phyloP scores from a whole-genome alignment of 2,329 filamentous ascomycete genomes.

The Monilinia polystroma region DNA sequence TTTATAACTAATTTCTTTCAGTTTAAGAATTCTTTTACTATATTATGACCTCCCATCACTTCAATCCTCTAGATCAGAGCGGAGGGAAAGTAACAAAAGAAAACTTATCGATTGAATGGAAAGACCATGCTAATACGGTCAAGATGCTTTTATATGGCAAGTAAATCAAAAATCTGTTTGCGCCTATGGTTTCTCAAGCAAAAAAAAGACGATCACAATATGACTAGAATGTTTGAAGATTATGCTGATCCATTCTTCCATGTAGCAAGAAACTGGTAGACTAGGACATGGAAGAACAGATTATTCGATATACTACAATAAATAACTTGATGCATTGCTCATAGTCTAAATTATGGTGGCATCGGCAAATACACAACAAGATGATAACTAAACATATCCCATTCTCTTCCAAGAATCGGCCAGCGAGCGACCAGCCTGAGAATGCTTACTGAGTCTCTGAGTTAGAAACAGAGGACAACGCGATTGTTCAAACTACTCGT shows the following conservation, averaged over 20 bases:
- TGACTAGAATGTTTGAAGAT: not conserved
- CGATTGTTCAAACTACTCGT: not conserved
- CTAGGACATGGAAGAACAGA: not conserved
- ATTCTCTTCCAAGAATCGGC: too few species aligned
- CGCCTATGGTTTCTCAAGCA: not conserved
- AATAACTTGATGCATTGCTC: not conserved
- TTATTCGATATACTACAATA: not conserved
- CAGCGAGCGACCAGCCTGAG: not conserved
- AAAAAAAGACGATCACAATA: not conserved
- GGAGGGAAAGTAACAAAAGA: not conserved
- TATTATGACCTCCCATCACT: not conserved
- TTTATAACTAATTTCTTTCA: not conserved
- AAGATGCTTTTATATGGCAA: not conserved
- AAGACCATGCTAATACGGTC: not conserved
- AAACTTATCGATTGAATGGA: not conserved
- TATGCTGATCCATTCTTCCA: not conserved
- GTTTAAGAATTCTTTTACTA: not conserved
- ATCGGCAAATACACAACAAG: not conserved
- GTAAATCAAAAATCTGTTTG: not conserved
- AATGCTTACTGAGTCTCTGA: not conserved
- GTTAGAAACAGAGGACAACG: not conserved
- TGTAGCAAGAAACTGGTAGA: not conserved
- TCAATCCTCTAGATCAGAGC: too few species aligned
- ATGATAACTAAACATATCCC: not conserved
- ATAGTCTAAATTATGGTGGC: not conserved